Base-by-base conservation (phyloP, 495 filamentous ascomycete species). In the Friedmanniomyces endolithicus region DNA sequence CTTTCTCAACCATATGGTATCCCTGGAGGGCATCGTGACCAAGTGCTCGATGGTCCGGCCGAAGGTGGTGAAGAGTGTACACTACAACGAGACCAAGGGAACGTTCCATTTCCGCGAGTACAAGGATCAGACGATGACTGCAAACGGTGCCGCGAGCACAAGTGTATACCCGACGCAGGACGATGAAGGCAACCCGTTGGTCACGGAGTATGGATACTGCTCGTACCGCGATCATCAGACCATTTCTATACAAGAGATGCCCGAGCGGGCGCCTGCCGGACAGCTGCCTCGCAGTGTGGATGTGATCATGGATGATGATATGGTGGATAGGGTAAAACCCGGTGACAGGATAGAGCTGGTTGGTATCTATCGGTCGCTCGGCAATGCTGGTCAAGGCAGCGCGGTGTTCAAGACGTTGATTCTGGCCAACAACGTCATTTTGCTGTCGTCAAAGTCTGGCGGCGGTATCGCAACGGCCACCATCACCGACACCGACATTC, bases 171-270 rank as follows among this genome's bases (percentile, higher is more conserved):
- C 92, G 14, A 87, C 87, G 52, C 88, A 96, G 65, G 92, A 99
- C 68, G 88, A 92, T 11, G 82, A 95, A 11, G 79, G 80, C 46
- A 82, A 85, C 57, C 61, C 83, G 66, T 77, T 99, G 16, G 81
- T 86, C 60, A 97, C 94, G 37, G 94, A 99, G 65, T 97, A 95
- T 68, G 92, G 92, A 9, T 87, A 94, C 69, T 92, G 83, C 67
- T 92, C 84, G 19, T 99, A 96, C 67, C 79, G 90, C 66, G 92
- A 99, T 67, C 94, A 99, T 68, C 92, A 99, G 66, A 90, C 88
- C 17, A 88, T 99, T 46, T 97, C 92, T 0, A 95, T 99, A 63
- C 92, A 99, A 74, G 92, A 99, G 76, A 99, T 99, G 92, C 92
- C 92, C 14, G 92, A 99, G 67, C 77, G 92, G 63, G 92, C 92